A percentile compares a stretch with the other conserved stretches of the same genome.
Conservation (phyloP, 176 grass and related monocot species). For the Urochloa ruziziensis region DNA sequence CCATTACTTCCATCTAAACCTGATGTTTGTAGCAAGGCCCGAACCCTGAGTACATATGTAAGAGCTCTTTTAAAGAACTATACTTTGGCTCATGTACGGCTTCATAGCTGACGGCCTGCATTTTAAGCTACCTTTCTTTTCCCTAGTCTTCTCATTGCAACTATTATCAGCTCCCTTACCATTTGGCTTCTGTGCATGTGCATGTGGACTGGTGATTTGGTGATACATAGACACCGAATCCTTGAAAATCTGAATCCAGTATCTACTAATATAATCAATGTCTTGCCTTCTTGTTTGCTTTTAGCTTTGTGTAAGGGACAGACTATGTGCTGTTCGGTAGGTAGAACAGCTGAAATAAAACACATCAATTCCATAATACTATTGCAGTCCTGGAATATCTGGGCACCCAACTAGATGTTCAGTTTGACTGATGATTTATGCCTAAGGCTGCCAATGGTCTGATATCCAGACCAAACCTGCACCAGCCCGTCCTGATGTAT, state of each 20-base stretch:
- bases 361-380: neutral
- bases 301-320: neutral
- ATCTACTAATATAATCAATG: neutral
- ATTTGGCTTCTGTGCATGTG: neutral
- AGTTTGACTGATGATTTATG: neutral
- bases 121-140: neutral
- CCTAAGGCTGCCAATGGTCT: no score
- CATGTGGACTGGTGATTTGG: no score
- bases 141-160: neutral
- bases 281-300: neutral
- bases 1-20: neutral
- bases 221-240: neutral
- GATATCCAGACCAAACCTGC: no score
- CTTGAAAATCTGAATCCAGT: neutral
- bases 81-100: neutral
- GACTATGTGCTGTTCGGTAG: neutral
- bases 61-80: neutral
- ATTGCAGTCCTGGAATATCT: neutral
- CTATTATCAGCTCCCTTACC: neutral
- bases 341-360: neutral
- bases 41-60: neutral
- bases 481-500: no score
- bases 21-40: neutral
- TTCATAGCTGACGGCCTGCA: neutral
- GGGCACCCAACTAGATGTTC: conserved; percentile 16